Base-by-base conservation (phyloP, 441 rosid species). In the Erysimum cheiri region DNA sequence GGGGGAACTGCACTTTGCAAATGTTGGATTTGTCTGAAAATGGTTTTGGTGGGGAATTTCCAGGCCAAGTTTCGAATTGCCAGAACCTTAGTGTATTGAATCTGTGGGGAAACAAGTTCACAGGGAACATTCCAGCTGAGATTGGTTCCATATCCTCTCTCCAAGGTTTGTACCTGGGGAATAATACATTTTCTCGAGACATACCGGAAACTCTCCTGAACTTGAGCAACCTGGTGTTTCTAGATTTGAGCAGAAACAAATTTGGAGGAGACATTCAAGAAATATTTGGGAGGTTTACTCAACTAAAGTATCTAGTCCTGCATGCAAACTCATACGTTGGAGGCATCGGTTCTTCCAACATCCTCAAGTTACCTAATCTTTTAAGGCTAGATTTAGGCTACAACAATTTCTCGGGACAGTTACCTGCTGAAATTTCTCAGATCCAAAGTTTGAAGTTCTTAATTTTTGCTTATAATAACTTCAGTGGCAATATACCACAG, bases 181-280 rank as follows among this genome's bases (percentile, higher is more conserved):
- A 76, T 49, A 93, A 93, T 73, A 71, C 54, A 3, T 93, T 93
- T 35, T 75, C 80, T 28, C 67, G 75, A 2, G 78, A 59, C 24
- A 85, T 93, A 55, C 96, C 98, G 0, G 90, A 85, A 63, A 77
- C 91, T 22, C 83, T 93, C 7, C 15, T 87, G 60, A 80, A 81
- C 67, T 72, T 93, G 77, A 77, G 60, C 31, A 84, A 80, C 12
- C 71, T 93, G 79, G 77, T 48, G n/a, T 80, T 82, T 39, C 44
- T 93, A 74, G 98, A 93, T 50, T 71, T 93, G 78, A 91, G 98
- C 83, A 80, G 26, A 57, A 93, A 88, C 74, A 63, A 58, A 1
- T 93, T 93, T 76, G 70, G 83, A 31, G 97, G 88, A 24, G 79
- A 86, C 1, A 73, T 93, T 22, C 97, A 89, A 57, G 66, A 41